A percentile compares a stretch with the other conserved stretches of the same genome.
These are phyloP conservation scores for Globisporangium ultimum DNA, from an alignment of 352 stramenopile species.

Conservation along the genomic window DNA sequence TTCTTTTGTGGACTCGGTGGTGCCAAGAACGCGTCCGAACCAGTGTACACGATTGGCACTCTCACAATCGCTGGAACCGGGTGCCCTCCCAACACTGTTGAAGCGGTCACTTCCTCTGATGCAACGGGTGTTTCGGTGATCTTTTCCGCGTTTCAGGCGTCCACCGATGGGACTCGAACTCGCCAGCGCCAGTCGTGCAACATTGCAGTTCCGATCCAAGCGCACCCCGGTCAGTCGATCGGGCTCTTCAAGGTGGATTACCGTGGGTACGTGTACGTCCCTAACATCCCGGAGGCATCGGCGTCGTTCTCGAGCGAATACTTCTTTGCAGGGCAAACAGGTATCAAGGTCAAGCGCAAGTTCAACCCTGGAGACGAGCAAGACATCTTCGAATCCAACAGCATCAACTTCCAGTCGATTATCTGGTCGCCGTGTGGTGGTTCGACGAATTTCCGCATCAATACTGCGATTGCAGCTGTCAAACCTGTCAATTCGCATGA, in stretches of 20 bases:
- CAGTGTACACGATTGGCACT: slow-evolving; percentile 16
- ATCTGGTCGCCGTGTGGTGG: slow-evolving; percentile 33
- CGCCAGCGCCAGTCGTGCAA: slow-evolving; percentile 19
- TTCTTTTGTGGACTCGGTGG: neutral
- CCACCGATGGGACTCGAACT: neutral
- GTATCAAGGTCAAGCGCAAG: slow-evolving; percentile 8
- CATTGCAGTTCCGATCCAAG: slow-evolving; percentile 24
- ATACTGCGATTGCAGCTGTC: slow-evolving; percentile 17
- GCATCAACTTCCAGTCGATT: slow-evolving; percentile 23
- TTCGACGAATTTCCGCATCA: slow-evolving; percentile 33
- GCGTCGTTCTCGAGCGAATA: slow-evolving; percentile 26
- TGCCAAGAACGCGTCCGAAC: neutral
- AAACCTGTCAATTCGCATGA: neutral
- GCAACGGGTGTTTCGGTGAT: slow-evolving; percentile 26
- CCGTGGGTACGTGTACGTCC: slow-evolving; percentile 31
- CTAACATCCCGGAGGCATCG: slow-evolving; percentile 3
- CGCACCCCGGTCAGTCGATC: slow-evolving; percentile 14
- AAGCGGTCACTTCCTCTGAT: slow-evolving; percentile 10
- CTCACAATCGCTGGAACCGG: slow-evolving; percentile 20
- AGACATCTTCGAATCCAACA: slow-evolving; percentile 24
- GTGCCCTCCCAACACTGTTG: slow-evolving; percentile 11
- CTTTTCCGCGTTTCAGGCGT: slow-evolving; percentile 17
- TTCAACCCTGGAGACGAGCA: slow-evolving; percentile 15
- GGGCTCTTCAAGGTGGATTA: slow-evolving; percentile 36
- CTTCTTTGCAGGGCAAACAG: slow-evolving; percentile 29